These are phyloP conservation scores for Corymbia calophylla DNA, from an alignment of 441 rosid genomes.

Conservation along the genomic window DNA sequence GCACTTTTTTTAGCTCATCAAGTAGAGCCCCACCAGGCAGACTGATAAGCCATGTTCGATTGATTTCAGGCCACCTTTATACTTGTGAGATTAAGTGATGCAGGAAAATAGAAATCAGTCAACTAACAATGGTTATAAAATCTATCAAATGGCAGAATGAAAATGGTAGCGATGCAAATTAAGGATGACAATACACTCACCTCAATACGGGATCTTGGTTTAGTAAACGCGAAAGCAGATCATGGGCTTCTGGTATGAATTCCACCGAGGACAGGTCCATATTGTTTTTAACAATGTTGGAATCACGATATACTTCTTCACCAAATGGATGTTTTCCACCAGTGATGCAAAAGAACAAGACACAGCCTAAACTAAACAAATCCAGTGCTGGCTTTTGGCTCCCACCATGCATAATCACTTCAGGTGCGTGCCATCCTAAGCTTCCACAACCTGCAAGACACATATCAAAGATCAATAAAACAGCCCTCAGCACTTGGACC, in stretches of 20 bases:
- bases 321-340: too few relatives aligned
- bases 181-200: not conserved
- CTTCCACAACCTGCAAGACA: too few relatives aligned
- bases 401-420: too few relatives aligned
- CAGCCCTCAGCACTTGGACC: not conserved
- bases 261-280: too few relatives aligned
- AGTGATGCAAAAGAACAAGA: too few relatives aligned
- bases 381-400: too few relatives aligned
- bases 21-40: not conserved
- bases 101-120: not conserved
- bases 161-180: not conserved
- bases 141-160: fast-evolving
- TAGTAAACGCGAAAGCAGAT: not conserved
- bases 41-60: not conserved
- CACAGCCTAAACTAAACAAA: too few relatives aligned
- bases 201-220: fast-evolving
- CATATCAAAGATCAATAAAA: not conserved
- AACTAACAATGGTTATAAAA: not conserved
- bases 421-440: too few relatives aligned
- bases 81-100: not conserved
- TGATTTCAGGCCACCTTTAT: fast-evolving
- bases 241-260: too few relatives aligned
- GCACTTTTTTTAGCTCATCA: not conserved
- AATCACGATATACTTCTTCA: too few relatives aligned
- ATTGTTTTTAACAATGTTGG: too few relatives aligned